Percentiles rank a stretch among this genome's conserved stretches.
Conservation (phyloP, 1,139 yeast species). For the Taiozyma sp. region DNA sequence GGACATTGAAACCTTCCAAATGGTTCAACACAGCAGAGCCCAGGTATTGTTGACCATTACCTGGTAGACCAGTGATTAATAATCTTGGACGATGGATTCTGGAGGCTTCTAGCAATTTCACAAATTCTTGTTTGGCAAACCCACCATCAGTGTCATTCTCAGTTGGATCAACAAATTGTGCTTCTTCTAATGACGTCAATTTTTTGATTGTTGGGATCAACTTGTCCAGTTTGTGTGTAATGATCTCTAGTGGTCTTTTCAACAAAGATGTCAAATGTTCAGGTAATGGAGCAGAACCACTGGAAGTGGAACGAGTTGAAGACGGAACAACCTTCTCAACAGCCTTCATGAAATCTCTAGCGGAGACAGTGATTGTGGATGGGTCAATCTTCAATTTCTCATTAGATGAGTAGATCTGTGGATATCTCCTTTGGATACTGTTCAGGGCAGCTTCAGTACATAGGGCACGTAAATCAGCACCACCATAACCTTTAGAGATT, state of each 20-base stretch:
- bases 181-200: constrained; percentile 61
- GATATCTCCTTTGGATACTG: constrained; percentile 87
- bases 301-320: constrained; percentile 78
- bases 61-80: constrained; percentile 66
- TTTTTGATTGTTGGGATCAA: constrained; percentile 62
- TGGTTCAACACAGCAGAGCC: constrained; percentile 78
- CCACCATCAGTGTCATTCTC: constrained; percentile 58
- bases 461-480: constrained; percentile 92
- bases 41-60: constrained; percentile 85
- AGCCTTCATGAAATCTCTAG: constrained; percentile 84
- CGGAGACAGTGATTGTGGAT: constrained; percentile 63
- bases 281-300: constrained; percentile 76
- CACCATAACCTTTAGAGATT: constrained; percentile 94
- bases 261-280: constrained; percentile 62
- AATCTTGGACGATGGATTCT: constrained; percentile 81
- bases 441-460: constrained; percentile 95
- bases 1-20: constrained; percentile 88
- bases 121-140: constrained; percentile 58
- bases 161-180: constrained; percentile 56
- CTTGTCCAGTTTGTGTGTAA: constrained; percentile 45
- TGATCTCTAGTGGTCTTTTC: constrained; percentile 38
- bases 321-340: constrained; percentile 88
- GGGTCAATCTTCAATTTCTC: constrained; percentile 76
- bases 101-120: constrained; percentile 53
- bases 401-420: constrained; percentile 80